Evolutionary conservation across 768 basidiomycete species (phyloP), one percentile per base, ranked within the genome.

Genomic region (Collybiopsis luxurians): DNA sequence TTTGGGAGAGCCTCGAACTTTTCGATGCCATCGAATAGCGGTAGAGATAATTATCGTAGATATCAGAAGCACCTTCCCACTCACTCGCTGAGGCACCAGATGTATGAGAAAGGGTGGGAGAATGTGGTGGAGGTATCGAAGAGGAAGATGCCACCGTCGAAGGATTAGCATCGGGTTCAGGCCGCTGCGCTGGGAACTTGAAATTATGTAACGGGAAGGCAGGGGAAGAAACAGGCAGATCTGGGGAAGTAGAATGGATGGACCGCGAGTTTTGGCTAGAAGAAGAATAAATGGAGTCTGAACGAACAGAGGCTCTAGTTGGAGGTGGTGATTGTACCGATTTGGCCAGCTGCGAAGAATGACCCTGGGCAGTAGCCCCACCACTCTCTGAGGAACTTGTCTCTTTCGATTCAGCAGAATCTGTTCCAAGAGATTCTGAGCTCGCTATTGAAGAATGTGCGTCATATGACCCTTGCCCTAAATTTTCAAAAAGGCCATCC

Each of bases 11-110:
- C 15, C 50, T 34, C 0, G 73, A 76, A 23, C 67, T 63, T 61
- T 72, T 75, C 38, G 75, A 75, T 23, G 66, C 66, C 28, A 70
- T 43, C 17, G 73, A 75, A 49, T 66, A 74, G 60, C 66, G 56
- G 67, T 71, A 55, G 12, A 55, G 24, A 65, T 92, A 92, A 59
- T 89, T 82, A 67, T 92, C 90, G 60, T 92, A 92, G 50, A 92
- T 90, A 61, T 90, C 87, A 1, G 77, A 78, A 9, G 80, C 83
- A 23, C 82, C 83, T 53, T 90, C 89, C 82, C 87, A 89, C 53
- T 86, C 50, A 27, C 50, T 51, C 23, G 36, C 50, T 1, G 50
- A 51, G 36, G 50, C 50, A 15, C 50, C 50, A 17, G 50, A 51
- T 19, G 34, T 27, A n/a, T 39, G 21, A 39, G 50, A 51, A 7